Evolutionary conservation across 2,329 filamentous ascomycete species (phyloP).

Genomic region (Curvularia eragrostidis): DNA sequence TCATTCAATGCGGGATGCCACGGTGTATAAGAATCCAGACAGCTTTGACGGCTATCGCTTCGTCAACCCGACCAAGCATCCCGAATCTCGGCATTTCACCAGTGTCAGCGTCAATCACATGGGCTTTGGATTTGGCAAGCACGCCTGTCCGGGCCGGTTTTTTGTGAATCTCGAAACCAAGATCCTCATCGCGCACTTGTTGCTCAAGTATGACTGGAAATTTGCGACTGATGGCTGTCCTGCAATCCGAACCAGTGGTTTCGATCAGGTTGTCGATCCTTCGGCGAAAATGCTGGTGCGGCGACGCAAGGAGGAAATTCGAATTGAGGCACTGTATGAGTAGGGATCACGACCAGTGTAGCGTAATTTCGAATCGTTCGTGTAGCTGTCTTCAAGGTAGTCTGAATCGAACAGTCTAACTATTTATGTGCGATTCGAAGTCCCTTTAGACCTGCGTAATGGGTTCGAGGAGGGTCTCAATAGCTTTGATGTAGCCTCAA

Average conservation of each 20-base stretch:
- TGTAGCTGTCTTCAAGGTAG: conserved; percentile 1
- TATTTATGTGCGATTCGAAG: neutral
- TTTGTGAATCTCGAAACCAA: conserved; percentile 7
- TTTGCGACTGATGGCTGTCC: conserved; percentile 3
- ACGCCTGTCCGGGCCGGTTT: conserved; percentile 6
- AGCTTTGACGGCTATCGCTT: conserved; percentile 6
- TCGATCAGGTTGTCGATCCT: conserved; percentile 8
- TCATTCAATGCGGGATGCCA: conserved; percentile 6
- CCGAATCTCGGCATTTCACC: conserved; percentile 5
- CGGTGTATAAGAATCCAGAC: conserved; percentile 7
- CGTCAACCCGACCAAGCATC: conserved; percentile 7
- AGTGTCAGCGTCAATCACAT: conserved; percentile 8
- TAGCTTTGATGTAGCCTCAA: conserved; percentile 5
- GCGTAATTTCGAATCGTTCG: neutral
- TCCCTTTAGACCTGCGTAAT: conserved; percentile 1
- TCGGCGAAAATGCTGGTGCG: conserved; percentile 6
- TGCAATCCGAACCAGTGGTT: conserved; percentile 5
- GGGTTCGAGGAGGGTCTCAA: neutral
- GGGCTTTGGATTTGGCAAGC: conserved; percentile 4
- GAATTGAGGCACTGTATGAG: conserved; percentile 8
- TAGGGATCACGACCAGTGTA: conserved; percentile 3
- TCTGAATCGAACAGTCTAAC: conserved; percentile 1
- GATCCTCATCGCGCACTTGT: conserved; percentile 5
- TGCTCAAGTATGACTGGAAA: conserved; percentile 11
- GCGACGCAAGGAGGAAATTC: conserved; percentile 6